These are phyloP conservation scores for Vitis hybrid DNA, from an alignment of 177 flowering plant species.

Conservation along the genomic window DNA sequence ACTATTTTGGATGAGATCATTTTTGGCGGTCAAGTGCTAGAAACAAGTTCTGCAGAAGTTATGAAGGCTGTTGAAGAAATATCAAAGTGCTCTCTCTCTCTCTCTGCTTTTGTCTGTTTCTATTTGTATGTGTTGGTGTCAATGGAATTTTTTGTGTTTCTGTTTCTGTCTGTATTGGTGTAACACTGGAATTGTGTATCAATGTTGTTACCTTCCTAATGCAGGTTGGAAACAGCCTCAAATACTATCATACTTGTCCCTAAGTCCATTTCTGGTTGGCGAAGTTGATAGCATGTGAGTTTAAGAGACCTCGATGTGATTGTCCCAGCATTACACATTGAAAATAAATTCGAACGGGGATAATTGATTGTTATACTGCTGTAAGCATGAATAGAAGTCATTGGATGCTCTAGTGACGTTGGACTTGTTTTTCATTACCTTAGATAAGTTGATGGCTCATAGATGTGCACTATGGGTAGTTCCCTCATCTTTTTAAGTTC, in stretches of 20 bases:
- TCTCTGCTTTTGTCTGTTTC: too few species aligned
- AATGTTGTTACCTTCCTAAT: slow-evolving; percentile 6
- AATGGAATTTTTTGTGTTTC: slow-evolving; percentile 5
- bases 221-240: slow-evolving; percentile 73
- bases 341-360: too few species aligned
- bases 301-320: neutral
- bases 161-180: slow-evolving; percentile 1
- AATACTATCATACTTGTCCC: slow-evolving; percentile 54
- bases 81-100: slow-evolving; percentile 32
- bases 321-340: too few species aligned
- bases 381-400: too few species aligned
- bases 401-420: too few species aligned
- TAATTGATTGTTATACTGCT: too few species aligned
- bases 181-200: neutral
- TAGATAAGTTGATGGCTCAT: too few species aligned
- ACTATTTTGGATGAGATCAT: slow-evolving; percentile 85
- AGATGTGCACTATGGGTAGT: too few species aligned
- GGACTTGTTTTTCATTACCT: too few species aligned
- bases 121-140: too few species aligned
- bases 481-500: too few species aligned
- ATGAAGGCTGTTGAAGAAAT: slow-evolving; percentile 89
- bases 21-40: slow-evolving; percentile 93
- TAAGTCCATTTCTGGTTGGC: slow-evolving; percentile 71
- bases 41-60: slow-evolving; percentile 83
- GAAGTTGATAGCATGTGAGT: slow-evolving; percentile 34